Evolutionary conservation across 1,284 basidiomycete genomes (phyloP).

Genomic region (Cystobasidium slooffiae): DNA sequence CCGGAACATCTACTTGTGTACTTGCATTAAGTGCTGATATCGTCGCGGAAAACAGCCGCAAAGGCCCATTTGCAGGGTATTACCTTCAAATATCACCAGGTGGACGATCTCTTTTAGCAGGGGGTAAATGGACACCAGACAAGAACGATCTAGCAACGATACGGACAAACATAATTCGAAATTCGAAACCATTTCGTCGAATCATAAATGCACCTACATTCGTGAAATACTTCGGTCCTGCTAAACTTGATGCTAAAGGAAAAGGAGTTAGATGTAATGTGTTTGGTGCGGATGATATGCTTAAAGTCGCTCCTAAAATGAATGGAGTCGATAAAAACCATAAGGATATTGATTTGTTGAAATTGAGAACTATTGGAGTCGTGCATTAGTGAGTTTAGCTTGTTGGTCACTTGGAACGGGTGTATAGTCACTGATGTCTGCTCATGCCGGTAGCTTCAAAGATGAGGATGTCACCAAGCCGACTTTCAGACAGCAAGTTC

Average conservation of each 20-base stretch:
- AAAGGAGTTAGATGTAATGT: slow-evolving; percentile 49
- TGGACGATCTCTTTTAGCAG: slow-evolving; percentile 53
- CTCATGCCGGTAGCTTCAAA: slow-evolving; percentile 44
- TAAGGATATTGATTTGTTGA: slow-evolving; percentile 55
- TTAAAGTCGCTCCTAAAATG: slow-evolving; percentile 54
- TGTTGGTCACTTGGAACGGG: background rate
- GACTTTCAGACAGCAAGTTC: slow-evolving; percentile 46
- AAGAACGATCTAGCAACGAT: slow-evolving; percentile 53
- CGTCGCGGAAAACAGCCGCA: slow-evolving; percentile 9
- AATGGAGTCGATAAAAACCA: slow-evolving; percentile 56
- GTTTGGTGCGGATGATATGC: slow-evolving; percentile 53
- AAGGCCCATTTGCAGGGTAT: slow-evolving; percentile 46
- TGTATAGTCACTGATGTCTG: background rate
- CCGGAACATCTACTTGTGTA: slow-evolving; percentile 43
- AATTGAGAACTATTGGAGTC: slow-evolving; percentile 51
- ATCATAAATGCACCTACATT: slow-evolving; percentile 52
- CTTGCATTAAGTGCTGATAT: background rate
- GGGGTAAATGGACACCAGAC: slow-evolving; percentile 55
- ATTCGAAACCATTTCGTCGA: slow-evolving; percentile 51
- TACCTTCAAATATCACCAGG: slow-evolving; percentile 46
- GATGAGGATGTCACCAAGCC: slow-evolving; percentile 50
- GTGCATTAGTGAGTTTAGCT: slow-evolving; percentile 35
- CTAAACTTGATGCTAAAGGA: slow-evolving; percentile 44
- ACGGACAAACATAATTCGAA: slow-evolving; percentile 52
- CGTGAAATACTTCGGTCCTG: slow-evolving; percentile 53